phyloP scores from a whole-genome alignment of 2,329 filamentous ascomycete species.

The Aspergillus candidus region DNA sequence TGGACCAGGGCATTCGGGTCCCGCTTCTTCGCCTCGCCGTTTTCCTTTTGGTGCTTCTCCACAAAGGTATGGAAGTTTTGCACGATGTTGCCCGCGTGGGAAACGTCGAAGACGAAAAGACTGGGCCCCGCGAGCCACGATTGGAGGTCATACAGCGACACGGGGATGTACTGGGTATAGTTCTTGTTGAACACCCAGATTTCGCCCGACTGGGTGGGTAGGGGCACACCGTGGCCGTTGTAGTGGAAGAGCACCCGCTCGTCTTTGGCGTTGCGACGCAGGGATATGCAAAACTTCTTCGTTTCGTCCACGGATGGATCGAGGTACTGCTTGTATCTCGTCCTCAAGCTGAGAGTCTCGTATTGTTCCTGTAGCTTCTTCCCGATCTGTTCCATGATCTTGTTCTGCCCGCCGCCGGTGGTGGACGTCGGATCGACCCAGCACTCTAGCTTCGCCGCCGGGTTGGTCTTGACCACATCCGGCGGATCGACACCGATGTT shows the following conservation, averaged over 20 bases:
- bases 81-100: slow-evolving; percentile 90
- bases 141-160: slow-evolving; percentile 90
- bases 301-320: slow-evolving; percentile 97
- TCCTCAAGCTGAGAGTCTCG: slow-evolving; percentile 87
- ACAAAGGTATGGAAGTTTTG: slow-evolving; percentile 91
- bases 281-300: slow-evolving; percentile 87
- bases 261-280: slow-evolving; percentile 88
- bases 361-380: slow-evolving; percentile 96
- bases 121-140: slow-evolving; percentile 93
- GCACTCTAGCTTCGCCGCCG: slow-evolving; percentile 87
- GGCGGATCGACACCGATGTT: slow-evolving; percentile 98
- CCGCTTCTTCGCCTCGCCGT: slow-evolving; percentile 65
- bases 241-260: slow-evolving; percentile 97
- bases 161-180: slow-evolving; percentile 97
- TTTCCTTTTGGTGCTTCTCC: slow-evolving; percentile 89
- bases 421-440: slow-evolving; percentile 89
- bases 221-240: slow-evolving; percentile 94
- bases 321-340: slow-evolving; percentile 94
- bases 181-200: slow-evolving; percentile 99
- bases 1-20: slow-evolving; percentile 63
- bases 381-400: slow-evolving; percentile 88
- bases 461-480: slow-evolving; percentile 91
- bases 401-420: slow-evolving; percentile 65
- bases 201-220: slow-evolving; percentile 90
- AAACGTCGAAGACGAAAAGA: slow-evolving; percentile 96